Conservation (phyloP, 2,329 filamentous ascomycete species). For the Pseudogymnoascus sp. region DNA sequence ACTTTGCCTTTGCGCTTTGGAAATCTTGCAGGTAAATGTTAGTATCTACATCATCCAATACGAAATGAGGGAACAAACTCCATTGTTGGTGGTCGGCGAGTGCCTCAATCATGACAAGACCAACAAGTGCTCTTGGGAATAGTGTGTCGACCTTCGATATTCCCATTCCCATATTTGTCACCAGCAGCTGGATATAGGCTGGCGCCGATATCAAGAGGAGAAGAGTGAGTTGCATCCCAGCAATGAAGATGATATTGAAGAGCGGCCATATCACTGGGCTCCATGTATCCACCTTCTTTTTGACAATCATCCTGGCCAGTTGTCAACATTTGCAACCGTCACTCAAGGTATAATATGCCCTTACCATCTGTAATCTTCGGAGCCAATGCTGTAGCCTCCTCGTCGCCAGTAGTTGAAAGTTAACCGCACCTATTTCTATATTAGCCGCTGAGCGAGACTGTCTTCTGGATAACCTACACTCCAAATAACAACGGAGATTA, state of each 20-base stretch:
- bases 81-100: slow-evolving; percentile 91
- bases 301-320: slow-evolving; percentile 11
- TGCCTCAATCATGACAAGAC: slow-evolving; percentile 57
- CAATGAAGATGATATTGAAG: slow-evolving; percentile 86
- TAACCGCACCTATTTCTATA: slow-evolving; percentile 52
- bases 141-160: slow-evolving; percentile 46
- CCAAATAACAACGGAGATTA: slow-evolving; percentile 67
- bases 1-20: slow-evolving; percentile 71
- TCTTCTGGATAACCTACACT: slow-evolving; percentile 47
- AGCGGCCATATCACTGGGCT: slow-evolving; percentile 59
- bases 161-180: slow-evolving; percentile 51
- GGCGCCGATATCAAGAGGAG: slow-evolving; percentile 72
- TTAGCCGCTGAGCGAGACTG: slow-evolving; percentile 12
- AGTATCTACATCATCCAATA: neutral
- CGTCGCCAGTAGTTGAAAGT: slow-evolving; percentile 97
- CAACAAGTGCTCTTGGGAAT: slow-evolving; percentile 46
- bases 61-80: slow-evolving; percentile 38
- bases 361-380: slow-evolving; percentile 88
- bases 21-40: slow-evolving; percentile 44
- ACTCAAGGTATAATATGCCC: slow-evolving; percentile 14
- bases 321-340: slow-evolving; percentile 4
- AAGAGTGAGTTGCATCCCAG: slow-evolving; percentile 70
- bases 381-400: slow-evolving; percentile 80
- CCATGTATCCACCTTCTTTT: slow-evolving; percentile 58
- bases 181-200: slow-evolving; percentile 72